Percentiles rank a stretch among this genome's conserved stretches.
These are phyloP conservation scores for Extremus antarcticus DNA, from an alignment of 495 filamentous ascomycete genomes.

Conservation along the genomic window DNA sequence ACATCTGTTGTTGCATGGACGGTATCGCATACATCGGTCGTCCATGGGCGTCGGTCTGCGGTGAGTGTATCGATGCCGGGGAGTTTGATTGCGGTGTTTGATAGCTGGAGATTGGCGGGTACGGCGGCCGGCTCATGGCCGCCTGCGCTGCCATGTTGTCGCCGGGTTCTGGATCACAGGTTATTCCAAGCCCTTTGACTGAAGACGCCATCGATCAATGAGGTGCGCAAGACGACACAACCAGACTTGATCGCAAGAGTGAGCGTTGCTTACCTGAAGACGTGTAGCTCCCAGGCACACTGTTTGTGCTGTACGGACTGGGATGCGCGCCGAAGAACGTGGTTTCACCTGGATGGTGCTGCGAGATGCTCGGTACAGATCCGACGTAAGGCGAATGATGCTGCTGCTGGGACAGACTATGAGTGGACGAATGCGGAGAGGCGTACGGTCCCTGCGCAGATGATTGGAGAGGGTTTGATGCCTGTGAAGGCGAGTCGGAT, in stretches of 20 bases:
- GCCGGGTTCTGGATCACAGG: constrained; percentile 50
- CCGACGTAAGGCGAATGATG: constrained; percentile 34
- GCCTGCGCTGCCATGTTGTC: constrained; percentile 85
- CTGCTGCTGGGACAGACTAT: constrained; percentile 24
- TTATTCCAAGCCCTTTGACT: constrained; percentile 11
- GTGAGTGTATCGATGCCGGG: constrained; percentile 88
- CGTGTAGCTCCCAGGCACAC: constrained; percentile 31
- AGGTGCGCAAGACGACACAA: neutral
- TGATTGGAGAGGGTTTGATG: constrained; percentile 17
- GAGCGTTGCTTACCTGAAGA: constrained; percentile 27
- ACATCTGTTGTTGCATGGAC: constrained; percentile 56
- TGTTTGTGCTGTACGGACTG: constrained; percentile 33
- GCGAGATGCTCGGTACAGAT: constrained; percentile 23
- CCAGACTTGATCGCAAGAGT: neutral
- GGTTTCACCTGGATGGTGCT: constrained; percentile 26
- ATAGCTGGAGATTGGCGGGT: constrained; percentile 70
- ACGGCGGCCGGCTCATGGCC: constrained; percentile 69
- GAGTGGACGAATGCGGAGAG: constrained; percentile 30
- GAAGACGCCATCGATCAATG: neutral
- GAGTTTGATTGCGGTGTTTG: constrained; percentile 94
- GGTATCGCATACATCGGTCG: constrained; percentile 75
- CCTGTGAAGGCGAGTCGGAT: constrained; percentile 27
- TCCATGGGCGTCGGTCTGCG: constrained; percentile 79
- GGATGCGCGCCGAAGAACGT: constrained; percentile 33
- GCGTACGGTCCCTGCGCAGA: constrained; percentile 29